phyloP scores from a whole-genome alignment of 2,329 filamentous ascomycete genomes.

The Neopestalotiopsis sp. region DNA sequence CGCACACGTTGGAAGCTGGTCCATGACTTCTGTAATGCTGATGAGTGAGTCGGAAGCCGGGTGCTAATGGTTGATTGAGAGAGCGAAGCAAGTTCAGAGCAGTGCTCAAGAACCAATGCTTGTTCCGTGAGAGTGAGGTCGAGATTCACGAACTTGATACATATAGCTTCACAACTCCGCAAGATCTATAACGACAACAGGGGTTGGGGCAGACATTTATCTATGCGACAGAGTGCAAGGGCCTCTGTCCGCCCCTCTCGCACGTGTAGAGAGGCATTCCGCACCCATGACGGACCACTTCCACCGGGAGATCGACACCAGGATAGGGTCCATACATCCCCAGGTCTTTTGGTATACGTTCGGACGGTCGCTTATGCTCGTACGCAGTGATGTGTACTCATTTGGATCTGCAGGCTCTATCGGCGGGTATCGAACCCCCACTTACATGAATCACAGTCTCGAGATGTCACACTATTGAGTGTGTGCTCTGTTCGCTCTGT shows the following conservation, averaged over 20 bases:
- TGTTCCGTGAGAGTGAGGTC: neutral
- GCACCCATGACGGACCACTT: neutral
- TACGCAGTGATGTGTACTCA: too few species aligned
- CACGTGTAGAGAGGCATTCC: neutral
- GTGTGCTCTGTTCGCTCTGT: too few species aligned
- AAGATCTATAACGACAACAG: neutral
- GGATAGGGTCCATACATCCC: neutral
- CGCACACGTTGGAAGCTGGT: constrained; percentile 18
- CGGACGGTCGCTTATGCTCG: too few species aligned
- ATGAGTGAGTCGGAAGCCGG: neutral
- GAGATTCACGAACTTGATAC: neutral
- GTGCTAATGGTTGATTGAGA: neutral
- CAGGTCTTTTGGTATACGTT: neutral
- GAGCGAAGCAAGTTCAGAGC: neutral
- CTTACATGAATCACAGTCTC: too few species aligned
- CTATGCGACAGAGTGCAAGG: neutral
- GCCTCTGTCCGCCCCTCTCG: neutral
- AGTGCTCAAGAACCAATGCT: neutral
- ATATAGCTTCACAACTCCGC: neutral
- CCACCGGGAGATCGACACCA: neutral
- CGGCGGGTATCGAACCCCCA: too few species aligned
- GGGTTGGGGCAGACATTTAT: neutral
- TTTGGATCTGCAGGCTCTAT: too few species aligned
- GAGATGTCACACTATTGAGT: too few species aligned
- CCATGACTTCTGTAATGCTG: neutral